Conservation (phyloP, 495 filamentous ascomycete genomes). For the Xylaria curta region DNA sequence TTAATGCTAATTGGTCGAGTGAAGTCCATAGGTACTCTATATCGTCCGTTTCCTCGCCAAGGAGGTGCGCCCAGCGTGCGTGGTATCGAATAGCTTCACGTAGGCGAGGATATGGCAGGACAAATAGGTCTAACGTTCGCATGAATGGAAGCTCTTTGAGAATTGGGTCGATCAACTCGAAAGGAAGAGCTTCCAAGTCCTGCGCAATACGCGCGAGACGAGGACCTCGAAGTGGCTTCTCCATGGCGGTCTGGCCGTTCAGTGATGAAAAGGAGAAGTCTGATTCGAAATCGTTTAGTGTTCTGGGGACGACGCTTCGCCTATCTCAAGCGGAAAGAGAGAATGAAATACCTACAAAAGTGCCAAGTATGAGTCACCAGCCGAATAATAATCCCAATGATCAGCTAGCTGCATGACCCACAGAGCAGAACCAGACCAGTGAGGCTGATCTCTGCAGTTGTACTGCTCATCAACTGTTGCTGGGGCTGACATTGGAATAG, state of each 20-base stretch:
- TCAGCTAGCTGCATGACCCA: conserved; percentile 6
- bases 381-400: neutral
- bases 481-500: neutral
- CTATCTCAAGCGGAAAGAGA: neutral
- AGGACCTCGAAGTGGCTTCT: neutral
- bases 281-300: neutral
- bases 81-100: conserved; percentile 8
- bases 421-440: neutral
- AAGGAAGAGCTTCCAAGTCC: conserved; percentile 33
- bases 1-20: conserved; percentile 10
- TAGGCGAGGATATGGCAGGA: neutral
- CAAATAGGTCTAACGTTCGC: conserved; percentile 1
- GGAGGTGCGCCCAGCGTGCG: conserved; percentile 1
- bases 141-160: conserved; percentile 26
- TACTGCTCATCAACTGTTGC: neutral
- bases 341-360: neutral
- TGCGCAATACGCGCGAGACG: conserved; percentile 20
- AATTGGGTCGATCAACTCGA: conserved; percentile 34
- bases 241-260: neutral
- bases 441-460: neutral
- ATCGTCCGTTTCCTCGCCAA: conserved; percentile 6
- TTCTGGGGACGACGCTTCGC: neutral
- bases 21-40: conserved; percentile 23
- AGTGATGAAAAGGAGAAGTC: neutral
- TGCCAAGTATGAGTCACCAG: neutral